A percentile compares a stretch with the other conserved stretches of the same genome.
Evolutionary conservation across 257 asterid genomes (phyloP).

Genomic region (Buddleja alternifolia): DNA sequence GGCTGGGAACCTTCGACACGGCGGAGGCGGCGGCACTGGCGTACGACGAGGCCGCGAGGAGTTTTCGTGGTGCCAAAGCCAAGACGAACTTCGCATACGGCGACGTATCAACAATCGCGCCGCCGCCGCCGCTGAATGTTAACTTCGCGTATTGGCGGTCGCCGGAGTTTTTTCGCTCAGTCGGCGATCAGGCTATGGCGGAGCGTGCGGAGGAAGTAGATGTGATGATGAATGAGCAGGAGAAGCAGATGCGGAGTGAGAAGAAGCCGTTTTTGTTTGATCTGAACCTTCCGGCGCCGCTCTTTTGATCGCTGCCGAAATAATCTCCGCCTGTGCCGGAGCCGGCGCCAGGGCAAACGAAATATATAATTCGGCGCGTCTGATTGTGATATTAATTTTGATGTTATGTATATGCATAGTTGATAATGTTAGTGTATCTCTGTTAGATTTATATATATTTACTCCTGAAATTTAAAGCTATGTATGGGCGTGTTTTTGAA

Average conservation of each 20-base stretch:
- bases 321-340: constrained; percentile 4
- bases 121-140: constrained; percentile 22
- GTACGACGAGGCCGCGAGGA: constrained; percentile 62
- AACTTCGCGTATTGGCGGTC: constrained; percentile 33
- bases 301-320: constrained; percentile 28
- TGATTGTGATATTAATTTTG: too few relatives aligned
- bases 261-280: constrained; percentile 62
- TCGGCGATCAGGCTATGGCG: constrained; percentile 26
- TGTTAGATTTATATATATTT: too few relatives aligned
- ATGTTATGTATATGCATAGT: too few relatives aligned
- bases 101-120: constrained; percentile 16
- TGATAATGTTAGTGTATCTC: too few relatives aligned
- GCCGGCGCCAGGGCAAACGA: background rate
- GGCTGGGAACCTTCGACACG: constrained; percentile 82
- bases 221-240: constrained; percentile 37
- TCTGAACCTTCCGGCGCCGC: constrained; percentile 68
- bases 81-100: constrained; percentile 54
- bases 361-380: too few relatives aligned
- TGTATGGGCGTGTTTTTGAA: too few relatives aligned
- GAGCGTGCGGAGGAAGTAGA: constrained; percentile 40
- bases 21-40: constrained; percentile 76
- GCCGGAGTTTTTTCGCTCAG: constrained; percentile 19
- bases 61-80: constrained; percentile 63
- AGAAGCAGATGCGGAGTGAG: constrained; percentile 33
- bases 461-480: too few relatives aligned